These are phyloP conservation scores for Lathyrus sativus DNA, from an alignment of 306 rosid genomes.

Conservation along the genomic window DNA sequence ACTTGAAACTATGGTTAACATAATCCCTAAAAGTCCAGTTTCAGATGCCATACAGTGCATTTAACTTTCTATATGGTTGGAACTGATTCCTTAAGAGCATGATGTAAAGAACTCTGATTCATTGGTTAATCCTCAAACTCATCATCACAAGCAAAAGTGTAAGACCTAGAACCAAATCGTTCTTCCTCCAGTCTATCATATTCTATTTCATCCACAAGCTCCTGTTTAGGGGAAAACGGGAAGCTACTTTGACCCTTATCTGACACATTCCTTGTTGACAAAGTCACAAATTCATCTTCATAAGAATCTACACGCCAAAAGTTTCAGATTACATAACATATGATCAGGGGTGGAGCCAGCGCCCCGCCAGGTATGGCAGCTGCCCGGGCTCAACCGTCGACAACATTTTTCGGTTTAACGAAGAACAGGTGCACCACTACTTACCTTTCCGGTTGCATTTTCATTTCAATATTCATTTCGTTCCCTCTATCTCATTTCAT, in stretches of 20 bases:
- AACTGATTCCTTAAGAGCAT: slow-evolving; percentile 47
- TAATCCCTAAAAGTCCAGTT: no score
- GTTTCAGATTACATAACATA: no score
- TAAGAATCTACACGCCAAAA: no score
- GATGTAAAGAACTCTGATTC: slow-evolving; percentile 44
- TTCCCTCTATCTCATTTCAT: no score
- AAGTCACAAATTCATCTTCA: slow-evolving; percentile 48
- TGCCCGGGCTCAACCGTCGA: no score
- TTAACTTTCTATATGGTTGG: slow-evolving; percentile 89
- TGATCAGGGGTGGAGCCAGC: no score
- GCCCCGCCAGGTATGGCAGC: no score
- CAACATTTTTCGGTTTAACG: no score
- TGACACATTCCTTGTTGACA: slow-evolving; percentile 42
- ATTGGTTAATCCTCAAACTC: slow-evolving; percentile 63
- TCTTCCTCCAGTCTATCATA: slow-evolving; percentile 80
- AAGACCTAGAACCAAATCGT: slow-evolving; percentile 50
- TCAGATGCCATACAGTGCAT: slow-evolving; percentile 95
- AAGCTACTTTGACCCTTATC: slow-evolving; percentile 44
- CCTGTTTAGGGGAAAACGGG: slow-evolving; percentile 77
- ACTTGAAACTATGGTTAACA: no score
- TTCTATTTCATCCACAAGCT: slow-evolving; percentile 73
- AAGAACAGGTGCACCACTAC: no score
- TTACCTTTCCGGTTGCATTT: no score
- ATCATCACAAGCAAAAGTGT: slow-evolving; percentile 54
- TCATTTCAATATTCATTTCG: no score